Conservation (phyloP, 2,329 filamentous ascomycete species). For the Hypoxylon sp. region DNA sequence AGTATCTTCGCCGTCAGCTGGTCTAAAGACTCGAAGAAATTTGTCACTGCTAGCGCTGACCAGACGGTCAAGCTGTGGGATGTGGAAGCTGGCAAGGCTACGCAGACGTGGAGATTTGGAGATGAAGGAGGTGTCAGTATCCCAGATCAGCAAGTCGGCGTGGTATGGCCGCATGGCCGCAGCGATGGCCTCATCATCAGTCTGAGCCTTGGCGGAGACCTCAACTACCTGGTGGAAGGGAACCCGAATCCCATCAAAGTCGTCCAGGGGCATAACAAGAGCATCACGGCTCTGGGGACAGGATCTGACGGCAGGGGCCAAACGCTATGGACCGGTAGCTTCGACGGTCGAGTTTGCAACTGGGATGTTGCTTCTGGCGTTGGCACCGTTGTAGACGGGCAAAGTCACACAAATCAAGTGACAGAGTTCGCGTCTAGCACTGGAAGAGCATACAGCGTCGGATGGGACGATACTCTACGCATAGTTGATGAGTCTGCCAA, state of each 20-base stretch:
- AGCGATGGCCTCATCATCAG: conserved; percentile 91
- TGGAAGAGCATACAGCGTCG: conserved; percentile 83
- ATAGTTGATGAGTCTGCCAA: conserved; percentile 79
- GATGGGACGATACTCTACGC: conserved; percentile 93
- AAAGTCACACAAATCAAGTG: conserved; percentile 87
- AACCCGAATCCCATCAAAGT: conserved; percentile 76
- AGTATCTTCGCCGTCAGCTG: conserved; percentile 94
- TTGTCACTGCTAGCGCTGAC: conserved; percentile 93
- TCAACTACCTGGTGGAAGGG: conserved; percentile 87
- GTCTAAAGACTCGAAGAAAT: conserved; percentile 85
- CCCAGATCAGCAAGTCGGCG: conserved; percentile 90
- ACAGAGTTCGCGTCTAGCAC: conserved; percentile 75
- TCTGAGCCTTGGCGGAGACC: conserved; percentile 86
- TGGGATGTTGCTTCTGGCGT: conserved; percentile 82
- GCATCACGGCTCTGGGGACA: conserved; percentile 80
- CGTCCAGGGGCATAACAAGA: conserved; percentile 91
- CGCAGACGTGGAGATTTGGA: conserved; percentile 88
- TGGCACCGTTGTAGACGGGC: conserved; percentile 80
- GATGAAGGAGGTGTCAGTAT: conserved; percentile 78
- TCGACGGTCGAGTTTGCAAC: conserved; percentile 85
- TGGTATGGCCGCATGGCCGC: conserved; percentile 87
- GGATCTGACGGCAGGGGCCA: conserved; percentile 67
- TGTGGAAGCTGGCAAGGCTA: conserved; percentile 78
- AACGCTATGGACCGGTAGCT: conserved; percentile 89
- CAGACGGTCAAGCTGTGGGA: conserved; percentile 97